A percentile compares a stretch with the other conserved stretches of the same genome.
These are phyloP conservation scores for Stereum hirsutum DNA, from an alignment of 1,284 basidiomycete species.

Conservation along the genomic window DNA sequence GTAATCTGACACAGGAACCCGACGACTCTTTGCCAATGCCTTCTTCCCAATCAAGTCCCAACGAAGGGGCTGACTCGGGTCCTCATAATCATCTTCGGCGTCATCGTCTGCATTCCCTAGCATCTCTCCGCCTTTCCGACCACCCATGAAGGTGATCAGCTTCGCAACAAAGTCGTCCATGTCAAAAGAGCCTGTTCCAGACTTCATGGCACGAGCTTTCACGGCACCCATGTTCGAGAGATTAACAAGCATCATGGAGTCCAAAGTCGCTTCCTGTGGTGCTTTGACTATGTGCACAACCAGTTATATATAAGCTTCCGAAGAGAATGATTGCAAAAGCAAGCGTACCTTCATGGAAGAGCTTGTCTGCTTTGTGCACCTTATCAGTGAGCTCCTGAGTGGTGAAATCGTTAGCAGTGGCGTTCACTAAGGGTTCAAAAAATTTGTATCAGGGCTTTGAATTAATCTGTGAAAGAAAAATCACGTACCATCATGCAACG, in stretches of 20 bases:
- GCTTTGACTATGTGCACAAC: slow-evolving; percentile 48
- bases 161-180: slow-evolving; percentile 75
- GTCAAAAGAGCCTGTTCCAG: slow-evolving; percentile 75
- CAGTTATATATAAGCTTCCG: not conserved
- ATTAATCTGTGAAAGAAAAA: not conserved
- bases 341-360: slow-evolving; percentile 51
- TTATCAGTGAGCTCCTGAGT: slow-evolving; percentile 45
- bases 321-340: slow-evolving; percentile 1
- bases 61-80: slow-evolving; percentile 34
- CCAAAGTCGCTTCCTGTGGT: slow-evolving; percentile 73
- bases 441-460: slow-evolving; percentile 7
- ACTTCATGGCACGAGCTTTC: slow-evolving; percentile 81
- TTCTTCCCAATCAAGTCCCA: slow-evolving; percentile 72
- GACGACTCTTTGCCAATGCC: slow-evolving; percentile 63
- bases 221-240: slow-evolving; percentile 64
- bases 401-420: slow-evolving; percentile 44
- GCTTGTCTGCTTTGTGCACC: slow-evolving; percentile 43
- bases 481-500: slow-evolving; percentile 42
- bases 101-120: slow-evolving; percentile 37
- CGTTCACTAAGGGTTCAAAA: slow-evolving; percentile 8
- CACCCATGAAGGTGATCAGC: slow-evolving; percentile 66
- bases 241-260: slow-evolving; percentile 63
- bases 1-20: slow-evolving; percentile 68
- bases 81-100: slow-evolving; percentile 30
- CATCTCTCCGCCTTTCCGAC: slow-evolving; percentile 38